Evolutionary conservation across 768 basidiomycete genomes (phyloP), one percentile per base, ranked within the genome.

Genomic region (Amanita pallidorosea): DNA sequence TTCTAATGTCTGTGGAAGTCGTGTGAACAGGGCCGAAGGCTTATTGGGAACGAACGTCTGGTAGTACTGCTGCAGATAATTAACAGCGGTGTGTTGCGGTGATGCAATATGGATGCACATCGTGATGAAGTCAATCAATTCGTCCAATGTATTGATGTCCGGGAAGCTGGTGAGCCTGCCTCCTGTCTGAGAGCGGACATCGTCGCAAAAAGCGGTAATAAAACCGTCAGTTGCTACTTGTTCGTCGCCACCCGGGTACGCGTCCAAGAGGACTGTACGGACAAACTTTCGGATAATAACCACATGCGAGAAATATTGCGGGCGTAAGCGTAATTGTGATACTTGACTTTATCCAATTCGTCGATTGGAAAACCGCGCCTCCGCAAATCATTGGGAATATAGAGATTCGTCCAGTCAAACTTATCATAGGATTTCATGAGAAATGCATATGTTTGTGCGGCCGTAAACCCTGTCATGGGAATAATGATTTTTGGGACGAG

Each of bases 41-140:
- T 60, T 63, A 53, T 66, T 66, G 15, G 63, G 62, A 44, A 66
- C 58, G 37, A 65, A 66, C 18, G 62, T 60, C 55, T 59, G 61
- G 55, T 66, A 66, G 50, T 63, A 66, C 49, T 66, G 65, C 51
- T 66, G 65, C 23, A 66, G 59, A 49, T 65, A 66, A 51, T 66
- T 66, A 51, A 66, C 61, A 1, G 65, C 65, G 17, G 64, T 66
- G 51, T 66, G 65, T 54, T 66, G 65, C 7, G 63, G 59, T 8
- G 61, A 54, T 11, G 65, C 63, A 48, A 65, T 62, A 52, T 66
- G 63, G 41, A 66, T 65, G 56, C 61, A 61, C 63, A 66, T 65
- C 1, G 62, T 64, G 42, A 63, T 57, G 22, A 60, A 45, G 53
- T 66, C 60, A 50, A 63, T 61, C 31, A 65, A 47, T 11, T 58